Base-by-base conservation (phyloP, 495 filamentous ascomycete genomes). In the Aspergillus avenaceus region DNA sequence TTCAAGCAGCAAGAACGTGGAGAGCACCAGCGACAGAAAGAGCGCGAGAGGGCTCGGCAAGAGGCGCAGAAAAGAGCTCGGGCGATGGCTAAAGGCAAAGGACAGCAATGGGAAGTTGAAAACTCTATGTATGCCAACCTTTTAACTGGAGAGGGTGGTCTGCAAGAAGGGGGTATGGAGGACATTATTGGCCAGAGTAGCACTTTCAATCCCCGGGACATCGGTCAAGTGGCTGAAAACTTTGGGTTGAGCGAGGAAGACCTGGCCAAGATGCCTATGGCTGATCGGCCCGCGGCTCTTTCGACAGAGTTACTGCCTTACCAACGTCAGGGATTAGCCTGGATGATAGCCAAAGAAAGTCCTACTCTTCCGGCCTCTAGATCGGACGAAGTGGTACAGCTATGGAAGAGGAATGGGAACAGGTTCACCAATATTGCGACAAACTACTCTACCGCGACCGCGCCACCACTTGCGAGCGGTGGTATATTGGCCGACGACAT, bases 401-500 rank as follows among this genome's bases (percentile, higher is more conserved):
- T 96, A 9, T 97, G 91, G 91, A 88, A 87, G 63, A 63, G 62
- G 6, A 56, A 75, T 5, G 56, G 58, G 3, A 74, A 74, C 22
- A 64, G 67, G 4, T 95, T 84, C 46, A 76, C 74, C 41, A 93
- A 96, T 58, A 70, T 95, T 28, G 89, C 86, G 25, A 92, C 91
- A 2, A 84, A 86, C 53, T 91, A 81, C 59, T 77, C 82, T 0
- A 81, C 78, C 2, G 62, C 61, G 1, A 63, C 61, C 4, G 64
- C 70, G 2, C 89, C 90, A 0, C 55, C 60, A 4, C 72, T 96
- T 16, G 80, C 86, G 1, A 87, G 83, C 55, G 92, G 91, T 37
- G 91, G 90, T 27, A 88, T 96, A 26, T 72, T 96, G 11, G 89
- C 89, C 21, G 91, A 97, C 64, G 91, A 97, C 54, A 97, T 97